Conservation (phyloP, 2,329 filamentous ascomycete genomes). For the Colletotrichum sp. region DNA sequence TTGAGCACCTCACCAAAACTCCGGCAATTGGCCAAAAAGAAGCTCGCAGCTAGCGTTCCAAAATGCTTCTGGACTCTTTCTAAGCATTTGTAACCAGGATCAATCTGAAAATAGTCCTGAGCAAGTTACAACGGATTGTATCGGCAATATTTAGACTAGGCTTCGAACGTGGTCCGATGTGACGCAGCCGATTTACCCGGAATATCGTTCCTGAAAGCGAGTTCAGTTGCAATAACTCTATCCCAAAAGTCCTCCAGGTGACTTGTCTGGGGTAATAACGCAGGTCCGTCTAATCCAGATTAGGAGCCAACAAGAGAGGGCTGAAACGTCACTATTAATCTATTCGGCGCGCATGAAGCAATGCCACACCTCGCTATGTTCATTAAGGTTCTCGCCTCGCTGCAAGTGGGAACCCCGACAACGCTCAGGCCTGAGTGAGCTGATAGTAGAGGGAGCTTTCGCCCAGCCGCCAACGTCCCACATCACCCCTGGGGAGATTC, state of each 20-base stretch:
- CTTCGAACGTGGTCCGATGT: background rate
- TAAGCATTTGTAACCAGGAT: background rate
- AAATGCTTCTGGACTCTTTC: background rate
- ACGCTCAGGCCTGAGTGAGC: background rate
- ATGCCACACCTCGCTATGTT: background rate
- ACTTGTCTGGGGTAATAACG: background rate
- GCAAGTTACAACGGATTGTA: background rate
- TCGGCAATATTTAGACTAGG: background rate
- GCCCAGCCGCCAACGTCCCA: background rate
- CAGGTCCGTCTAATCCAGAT: background rate
- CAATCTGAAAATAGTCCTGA: background rate
- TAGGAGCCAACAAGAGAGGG: background rate
- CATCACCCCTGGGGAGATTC: background rate
- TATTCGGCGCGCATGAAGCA: background rate
- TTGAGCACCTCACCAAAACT: background rate
- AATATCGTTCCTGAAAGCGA: background rate
- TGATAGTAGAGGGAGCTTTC: background rate
- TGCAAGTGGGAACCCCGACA: background rate
- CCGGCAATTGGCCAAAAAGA: rapidly evolving
- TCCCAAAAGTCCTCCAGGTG: background rate
- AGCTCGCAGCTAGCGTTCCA: background rate
- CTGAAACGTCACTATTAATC: background rate
- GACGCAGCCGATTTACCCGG: background rate
- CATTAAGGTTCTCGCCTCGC: background rate
- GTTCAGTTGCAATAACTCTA: background rate